A percentile compares a stretch with the other conserved stretches of the same genome.
Evolutionary conservation across 2,329 filamentous ascomycete genomes (phyloP).

Genomic region (Cladosporium sphaerospermum): DNA sequence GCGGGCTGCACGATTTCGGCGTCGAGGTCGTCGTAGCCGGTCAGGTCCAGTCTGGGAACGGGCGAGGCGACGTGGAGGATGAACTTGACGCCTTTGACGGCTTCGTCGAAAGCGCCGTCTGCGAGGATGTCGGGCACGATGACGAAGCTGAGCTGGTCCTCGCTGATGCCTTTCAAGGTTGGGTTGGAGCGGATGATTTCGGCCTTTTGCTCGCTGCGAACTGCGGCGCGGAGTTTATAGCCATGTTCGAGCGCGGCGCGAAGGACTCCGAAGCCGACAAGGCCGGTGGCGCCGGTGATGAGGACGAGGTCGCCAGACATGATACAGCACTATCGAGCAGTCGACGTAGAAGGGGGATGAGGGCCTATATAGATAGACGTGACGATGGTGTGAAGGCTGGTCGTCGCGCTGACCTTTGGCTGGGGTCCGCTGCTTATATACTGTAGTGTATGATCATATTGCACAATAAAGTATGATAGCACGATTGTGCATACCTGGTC

Average conservation of each 20-base stretch:
- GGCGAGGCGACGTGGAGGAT: slow-evolving; percentile 31
- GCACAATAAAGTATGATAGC: neutral
- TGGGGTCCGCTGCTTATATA: neutral
- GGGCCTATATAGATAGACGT: neutral
- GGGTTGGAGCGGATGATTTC: slow-evolving; percentile 16
- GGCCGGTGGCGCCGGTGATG: slow-evolving; percentile 20
- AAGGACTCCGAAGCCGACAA: slow-evolving; percentile 23
- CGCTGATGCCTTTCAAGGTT: neutral
- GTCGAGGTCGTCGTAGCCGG: slow-evolving; percentile 11
- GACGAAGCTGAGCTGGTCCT: slow-evolving; percentile 14
- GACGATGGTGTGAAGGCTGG: neutral
- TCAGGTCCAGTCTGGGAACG: slow-evolving; percentile 6
- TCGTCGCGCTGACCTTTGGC: no score
- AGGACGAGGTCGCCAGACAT: slow-evolving; percentile 11
- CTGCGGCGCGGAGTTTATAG: slow-evolving; percentile 23
- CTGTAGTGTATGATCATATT: neutral
- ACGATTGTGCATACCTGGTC: neutral
- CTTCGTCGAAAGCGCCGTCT: slow-evolving; percentile 36
- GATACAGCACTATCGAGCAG: neutral
- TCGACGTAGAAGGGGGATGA: neutral
- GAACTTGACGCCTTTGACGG: slow-evolving; percentile 34
- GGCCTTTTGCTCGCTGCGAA: slow-evolving; percentile 21
- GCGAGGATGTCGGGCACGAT: slow-evolving; percentile 35
- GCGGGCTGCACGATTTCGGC: slow-evolving; percentile 16
- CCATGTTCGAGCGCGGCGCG: slow-evolving; percentile 21